phyloP scores from a whole-genome alignment of 441 rosid genomes.

The Brassica hybrid region DNA sequence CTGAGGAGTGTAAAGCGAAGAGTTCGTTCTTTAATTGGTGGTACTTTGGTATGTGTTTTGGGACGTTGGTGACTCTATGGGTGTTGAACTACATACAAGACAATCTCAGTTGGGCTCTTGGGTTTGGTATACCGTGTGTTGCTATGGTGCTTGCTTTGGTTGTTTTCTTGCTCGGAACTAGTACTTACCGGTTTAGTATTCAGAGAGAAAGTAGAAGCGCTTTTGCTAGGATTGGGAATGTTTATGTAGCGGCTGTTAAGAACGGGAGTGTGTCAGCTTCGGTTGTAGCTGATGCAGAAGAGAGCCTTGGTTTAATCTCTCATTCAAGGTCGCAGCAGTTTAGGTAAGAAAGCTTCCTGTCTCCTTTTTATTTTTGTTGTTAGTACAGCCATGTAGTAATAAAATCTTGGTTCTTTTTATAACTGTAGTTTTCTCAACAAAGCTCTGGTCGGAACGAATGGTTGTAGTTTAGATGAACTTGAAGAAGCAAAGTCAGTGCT shows the following conservation, averaged over 20 bases:
- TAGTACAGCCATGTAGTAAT: not conserved
- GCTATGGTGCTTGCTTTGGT: conserved; percentile 56
- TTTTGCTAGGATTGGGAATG: conserved; percentile 58
- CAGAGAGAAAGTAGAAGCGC: conserved; percentile 50
- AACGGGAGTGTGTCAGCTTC: conserved; percentile 52
- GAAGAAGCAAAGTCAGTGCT: conserved; percentile 68
- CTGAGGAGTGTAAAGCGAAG: conserved; percentile 54
- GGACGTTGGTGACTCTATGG: conserved; percentile 41
- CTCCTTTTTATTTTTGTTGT: conserved; percentile 20
- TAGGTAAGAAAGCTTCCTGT: conserved; percentile 25
- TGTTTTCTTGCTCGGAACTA: conserved; percentile 61
- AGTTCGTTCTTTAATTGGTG: conserved; percentile 85
- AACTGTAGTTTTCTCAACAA: conserved; percentile 47
- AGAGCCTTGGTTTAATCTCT: conserved; percentile 39
- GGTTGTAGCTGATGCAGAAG: conserved; percentile 49
- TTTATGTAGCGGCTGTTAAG: conserved; percentile 49
- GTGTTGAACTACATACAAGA: conserved; percentile 69
- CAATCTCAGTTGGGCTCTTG: conserved; percentile 70
- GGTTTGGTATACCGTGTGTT: conserved; percentile 73
- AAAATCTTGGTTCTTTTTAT: conserved; percentile 11
- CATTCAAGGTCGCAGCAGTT: conserved; percentile 31
- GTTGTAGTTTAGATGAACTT: conserved; percentile 57
- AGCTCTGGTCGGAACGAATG: conserved; percentile 61
- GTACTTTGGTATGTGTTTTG: conserved; percentile 56
- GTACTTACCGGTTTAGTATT: conserved; percentile 54